A percentile compares a stretch with the other conserved stretches of the same genome.
These are phyloP conservation scores for Leucosporidium yakuticum DNA, from an alignment of 768 basidiomycete genomes.

Conservation along the genomic window DNA sequence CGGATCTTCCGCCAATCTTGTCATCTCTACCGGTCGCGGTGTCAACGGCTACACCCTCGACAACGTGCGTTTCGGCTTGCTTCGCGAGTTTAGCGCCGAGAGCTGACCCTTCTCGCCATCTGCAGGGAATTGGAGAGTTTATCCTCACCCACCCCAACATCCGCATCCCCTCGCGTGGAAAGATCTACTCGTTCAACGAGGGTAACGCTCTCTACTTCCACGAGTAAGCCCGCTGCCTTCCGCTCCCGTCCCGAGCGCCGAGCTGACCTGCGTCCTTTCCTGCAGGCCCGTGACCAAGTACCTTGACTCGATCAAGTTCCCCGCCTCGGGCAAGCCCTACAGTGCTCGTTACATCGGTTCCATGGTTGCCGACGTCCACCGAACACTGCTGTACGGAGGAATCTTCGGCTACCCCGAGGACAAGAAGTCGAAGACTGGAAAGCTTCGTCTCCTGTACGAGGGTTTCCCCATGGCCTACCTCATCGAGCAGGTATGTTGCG, in stretches of 20 bases:
- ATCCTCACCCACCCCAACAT: slow-evolving; percentile 98
- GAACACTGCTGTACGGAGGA: slow-evolving; percentile 92
- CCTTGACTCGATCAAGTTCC: slow-evolving; percentile 86
- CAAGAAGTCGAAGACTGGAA: slow-evolving; percentile 94
- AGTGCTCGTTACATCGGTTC: slow-evolving; percentile 72
- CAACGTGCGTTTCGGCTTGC: slow-evolving; percentile 46
- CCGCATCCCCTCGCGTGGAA: slow-evolving; percentile 84
- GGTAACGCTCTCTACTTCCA: slow-evolving; percentile 95
- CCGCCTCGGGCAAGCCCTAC: slow-evolving; percentile 64
- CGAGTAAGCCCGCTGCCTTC: slow-evolving; percentile 52
- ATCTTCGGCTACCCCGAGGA: slow-evolving; percentile 98
- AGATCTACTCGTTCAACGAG: slow-evolving; percentile 99
- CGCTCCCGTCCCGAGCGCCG: background rate
- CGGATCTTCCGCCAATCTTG: slow-evolving; percentile 93
- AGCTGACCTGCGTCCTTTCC: slow-evolving; percentile 58
- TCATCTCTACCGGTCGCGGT: slow-evolving; percentile 87
- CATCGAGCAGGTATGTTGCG: slow-evolving; percentile 68
- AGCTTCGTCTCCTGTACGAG: slow-evolving; percentile 89
- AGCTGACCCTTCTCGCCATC: background rate
- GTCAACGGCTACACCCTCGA: slow-evolving; percentile 99
- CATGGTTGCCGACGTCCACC: slow-evolving; percentile 98
- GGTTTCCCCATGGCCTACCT: slow-evolving; percentile 97
- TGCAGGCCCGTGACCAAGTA: slow-evolving; percentile 72
- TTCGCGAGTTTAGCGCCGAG: too few relatives aligned
- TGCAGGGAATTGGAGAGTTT: slow-evolving; percentile 79